These are phyloP conservation scores for Stevia rebaudiana DNA, from an alignment of 140 eudicot genomes.

Conservation along the genomic window DNA sequence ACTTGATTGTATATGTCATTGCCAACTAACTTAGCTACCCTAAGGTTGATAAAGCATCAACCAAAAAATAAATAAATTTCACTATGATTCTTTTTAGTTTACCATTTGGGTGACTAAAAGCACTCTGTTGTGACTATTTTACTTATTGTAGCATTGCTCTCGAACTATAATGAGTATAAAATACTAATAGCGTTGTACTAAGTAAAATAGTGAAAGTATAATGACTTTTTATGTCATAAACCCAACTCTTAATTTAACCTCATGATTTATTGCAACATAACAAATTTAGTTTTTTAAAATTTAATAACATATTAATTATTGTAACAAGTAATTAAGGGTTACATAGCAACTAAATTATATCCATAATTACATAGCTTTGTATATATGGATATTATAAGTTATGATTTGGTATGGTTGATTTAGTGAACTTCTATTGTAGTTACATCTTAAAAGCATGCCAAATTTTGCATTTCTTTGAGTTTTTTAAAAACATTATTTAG, in stretches of 20 bases:
- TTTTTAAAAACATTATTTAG: not conserved
- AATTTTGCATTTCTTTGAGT: not conserved
- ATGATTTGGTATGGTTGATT: not conserved
- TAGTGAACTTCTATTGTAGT: no score
- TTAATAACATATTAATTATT: not conserved
- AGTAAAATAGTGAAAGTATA: not conserved
- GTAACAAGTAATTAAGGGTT: not conserved
- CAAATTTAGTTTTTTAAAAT: not conserved
- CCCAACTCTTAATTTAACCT: not conserved
- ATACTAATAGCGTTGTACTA: not conserved
- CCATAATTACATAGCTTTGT: not conserved
- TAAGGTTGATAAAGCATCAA: slow-evolving; percentile 7
- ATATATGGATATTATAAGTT: not conserved
- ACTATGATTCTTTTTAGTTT: not conserved
- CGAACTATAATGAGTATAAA: no score
- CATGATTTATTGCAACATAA: not conserved
- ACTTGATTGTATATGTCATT: not conserved
- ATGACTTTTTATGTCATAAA: not conserved
- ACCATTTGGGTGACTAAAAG: not conserved
- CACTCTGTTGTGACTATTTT: not conserved
- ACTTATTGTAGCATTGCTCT: not conserved
- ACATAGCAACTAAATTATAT: not conserved
- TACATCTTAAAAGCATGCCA: no score
- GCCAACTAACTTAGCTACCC: slow-evolving; percentile 5
- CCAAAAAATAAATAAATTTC: not conserved